Base-by-base conservation (phyloP, 345 rosid species). In the Salix viminalis region DNA sequence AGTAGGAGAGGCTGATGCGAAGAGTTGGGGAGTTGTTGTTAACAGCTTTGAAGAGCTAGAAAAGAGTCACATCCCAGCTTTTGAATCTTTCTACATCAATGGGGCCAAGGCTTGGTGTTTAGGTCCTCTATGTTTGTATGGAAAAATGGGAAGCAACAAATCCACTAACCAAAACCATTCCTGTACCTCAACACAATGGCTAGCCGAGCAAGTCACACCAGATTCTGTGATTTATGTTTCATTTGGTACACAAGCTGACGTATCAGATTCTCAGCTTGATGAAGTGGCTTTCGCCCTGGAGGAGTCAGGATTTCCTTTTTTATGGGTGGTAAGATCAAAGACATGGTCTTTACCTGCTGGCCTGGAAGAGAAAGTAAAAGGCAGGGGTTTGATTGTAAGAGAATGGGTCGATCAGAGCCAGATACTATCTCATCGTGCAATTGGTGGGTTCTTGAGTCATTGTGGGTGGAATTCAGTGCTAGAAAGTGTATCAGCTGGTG, bases 41-140 rank as follows among this genome's bases (percentile, higher is more conserved):
- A 80, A 83, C 28, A 83, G 79, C 67, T 77, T 83, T 28, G 70
- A 64, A 60, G 81, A 77, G 46, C 46, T 83, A 9, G 81, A 79
- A 26, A 64, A 30, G 13, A 70, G 54, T 12, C 74, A 75, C 62
- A 56, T 77, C n/a, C n/a, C 61, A 13, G 66, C 75, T 60, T 67
- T 80, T 34, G 83, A 83, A 24, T 58, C 75, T 21, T 83, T 77
- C 24, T 80, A 83, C 50, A 18, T 1, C 2, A 39, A 37, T 18
- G 68, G 75, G 34, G 79, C 79, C 21, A 83, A 75, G 58, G 83
- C 79, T 48, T 71, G 79, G 83, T 75, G 79, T 14, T 11, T 77
- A 67, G 79, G 83, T 6, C 81, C 79, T 1, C 68, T 77, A 1
- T 62, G 61, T 58, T 32, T 83, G 34, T 79, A 72, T 21, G 34